Conservation (phyloP, 192 early-diverging fungal genomes). For the Funneliformis mosseae region DNA sequence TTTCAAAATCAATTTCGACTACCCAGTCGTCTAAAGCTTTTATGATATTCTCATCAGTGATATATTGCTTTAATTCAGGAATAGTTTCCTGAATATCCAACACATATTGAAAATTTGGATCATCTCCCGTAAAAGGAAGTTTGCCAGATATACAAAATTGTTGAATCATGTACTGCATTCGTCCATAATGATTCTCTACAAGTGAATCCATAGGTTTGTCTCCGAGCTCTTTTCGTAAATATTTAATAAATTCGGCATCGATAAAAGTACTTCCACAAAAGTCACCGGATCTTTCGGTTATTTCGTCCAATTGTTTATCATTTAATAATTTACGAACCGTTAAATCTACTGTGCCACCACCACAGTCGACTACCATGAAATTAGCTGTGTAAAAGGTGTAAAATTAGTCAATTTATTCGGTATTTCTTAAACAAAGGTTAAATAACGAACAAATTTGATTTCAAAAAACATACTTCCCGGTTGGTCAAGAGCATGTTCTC, state of each 20-base stretch:
- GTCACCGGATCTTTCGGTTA: not conserved
- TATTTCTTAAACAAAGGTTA: not conserved
- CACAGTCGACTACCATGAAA: conserved; percentile 62
- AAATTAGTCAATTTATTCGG: not conserved
- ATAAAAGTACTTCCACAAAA: conserved; percentile 11
- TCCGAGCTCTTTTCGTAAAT: not conserved
- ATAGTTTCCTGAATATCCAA: not conserved
- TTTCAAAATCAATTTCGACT: conserved; percentile 46
- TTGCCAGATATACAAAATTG: not conserved
- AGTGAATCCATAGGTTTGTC: not conserved
- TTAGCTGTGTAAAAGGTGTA: conserved; percentile 27
- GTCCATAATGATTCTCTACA: not conserved
- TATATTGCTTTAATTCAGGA: not conserved
- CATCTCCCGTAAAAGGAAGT: not conserved
- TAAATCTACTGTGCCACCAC: conserved; percentile 61
- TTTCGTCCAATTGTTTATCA: not conserved
- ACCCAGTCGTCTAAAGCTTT: conserved; percentile 44
- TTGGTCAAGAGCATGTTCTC: not conserved
- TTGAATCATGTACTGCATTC: conserved; percentile 19
- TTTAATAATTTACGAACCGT: conserved; percentile 32
- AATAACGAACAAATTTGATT: not conserved
- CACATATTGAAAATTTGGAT: not conserved
- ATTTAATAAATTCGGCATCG: not conserved
- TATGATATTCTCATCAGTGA: not conserved
- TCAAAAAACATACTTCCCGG: conserved; percentile 5